Evolutionary conservation across 2,329 filamentous ascomycete genomes (phyloP).

Genomic region (Trichophaea hybrida): DNA sequence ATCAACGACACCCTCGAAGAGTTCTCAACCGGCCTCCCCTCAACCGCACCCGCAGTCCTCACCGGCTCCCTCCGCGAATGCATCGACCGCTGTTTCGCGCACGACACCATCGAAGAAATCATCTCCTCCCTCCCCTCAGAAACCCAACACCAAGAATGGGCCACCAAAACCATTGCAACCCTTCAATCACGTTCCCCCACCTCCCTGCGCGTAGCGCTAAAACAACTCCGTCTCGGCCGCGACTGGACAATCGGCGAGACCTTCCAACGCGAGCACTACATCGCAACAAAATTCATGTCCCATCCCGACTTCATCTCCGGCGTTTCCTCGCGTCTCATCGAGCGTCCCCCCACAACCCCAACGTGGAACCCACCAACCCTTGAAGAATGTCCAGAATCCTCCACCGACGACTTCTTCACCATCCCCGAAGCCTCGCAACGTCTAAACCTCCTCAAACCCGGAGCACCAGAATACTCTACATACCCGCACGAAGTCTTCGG

Average conservation of each 20-base stretch:
- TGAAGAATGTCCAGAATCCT: slow-evolving; percentile 46
- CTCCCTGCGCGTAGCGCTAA: slow-evolving; percentile 67
- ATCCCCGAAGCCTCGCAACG: slow-evolving; percentile 31
- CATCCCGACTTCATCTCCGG: slow-evolving; percentile 75
- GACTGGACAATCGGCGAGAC: slow-evolving; percentile 70
- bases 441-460: slow-evolving; percentile 47
- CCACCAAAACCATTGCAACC: slow-evolving; percentile 58
- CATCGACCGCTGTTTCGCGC: slow-evolving; percentile 71
- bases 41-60: slow-evolving; percentile 53
- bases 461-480: slow-evolving; percentile 43
- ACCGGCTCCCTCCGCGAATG: slow-evolving; percentile 57
- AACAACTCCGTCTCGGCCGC: slow-evolving; percentile 63
- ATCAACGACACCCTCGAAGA: slow-evolving; percentile 87
- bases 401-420: slow-evolving; percentile 56
- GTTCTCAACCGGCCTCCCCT: slow-evolving; percentile 71
- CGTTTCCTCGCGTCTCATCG: slow-evolving; percentile 65
- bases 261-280: slow-evolving; percentile 72
- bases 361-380: slow-evolving; percentile 64
- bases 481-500: slow-evolving; percentile 62
- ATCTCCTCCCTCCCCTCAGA: slow-evolving; percentile 43
- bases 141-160: slow-evolving; percentile 50
- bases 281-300: slow-evolving; percentile 77
- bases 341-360: slow-evolving; percentile 46
- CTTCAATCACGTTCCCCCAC: slow-evolving; percentile 71
- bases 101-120: slow-evolving; percentile 54